phyloP scores from a whole-genome alignment of 352 stramenopile genomes.

The Pythium utonaiense region DNA sequence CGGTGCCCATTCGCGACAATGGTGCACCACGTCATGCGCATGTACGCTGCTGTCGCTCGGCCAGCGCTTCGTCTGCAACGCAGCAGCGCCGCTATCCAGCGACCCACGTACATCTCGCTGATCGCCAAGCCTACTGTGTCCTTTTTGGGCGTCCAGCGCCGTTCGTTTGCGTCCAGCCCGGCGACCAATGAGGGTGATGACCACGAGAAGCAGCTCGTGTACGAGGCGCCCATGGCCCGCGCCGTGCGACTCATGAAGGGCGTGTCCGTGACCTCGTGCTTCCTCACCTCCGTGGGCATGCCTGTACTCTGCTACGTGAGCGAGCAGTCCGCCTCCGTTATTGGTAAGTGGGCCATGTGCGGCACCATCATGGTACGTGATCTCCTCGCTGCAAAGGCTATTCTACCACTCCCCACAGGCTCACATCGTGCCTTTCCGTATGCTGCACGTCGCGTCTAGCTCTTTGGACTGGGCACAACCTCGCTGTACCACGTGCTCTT shows the following conservation, averaged over 20 bases:
- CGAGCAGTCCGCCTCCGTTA: constrained; percentile 60
- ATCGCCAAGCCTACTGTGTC: background rate
- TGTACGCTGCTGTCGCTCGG: background rate
- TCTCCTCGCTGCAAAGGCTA: background rate
- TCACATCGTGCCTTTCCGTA: background rate
- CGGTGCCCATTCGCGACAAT: background rate
- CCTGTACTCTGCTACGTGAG: constrained; percentile 69
- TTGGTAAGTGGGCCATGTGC: constrained; percentile 88
- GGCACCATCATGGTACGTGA: constrained; percentile 72
- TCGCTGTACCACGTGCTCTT: constrained; percentile 84
- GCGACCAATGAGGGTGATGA: background rate
- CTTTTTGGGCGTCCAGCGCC: constrained; percentile 2
- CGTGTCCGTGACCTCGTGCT: constrained; percentile 81
- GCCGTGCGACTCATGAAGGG: constrained; percentile 84
- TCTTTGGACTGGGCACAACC: constrained; percentile 81
- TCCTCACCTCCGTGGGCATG: constrained; percentile 80
- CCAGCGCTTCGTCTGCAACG: background rate
- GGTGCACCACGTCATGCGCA: constrained; percentile 1
- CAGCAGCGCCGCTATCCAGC: background rate
- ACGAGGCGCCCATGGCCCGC: constrained; percentile 65
- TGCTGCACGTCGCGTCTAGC: constrained; percentile 26
- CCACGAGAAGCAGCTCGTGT: constrained; percentile 33
- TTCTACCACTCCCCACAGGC: too few relatives aligned
- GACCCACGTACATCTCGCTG: background rate
- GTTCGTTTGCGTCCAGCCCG: constrained; percentile 10